These are phyloP conservation scores for Candida krabiensis DNA, from an alignment of 805 yeast genomes.

Conservation along the genomic window DNA sequence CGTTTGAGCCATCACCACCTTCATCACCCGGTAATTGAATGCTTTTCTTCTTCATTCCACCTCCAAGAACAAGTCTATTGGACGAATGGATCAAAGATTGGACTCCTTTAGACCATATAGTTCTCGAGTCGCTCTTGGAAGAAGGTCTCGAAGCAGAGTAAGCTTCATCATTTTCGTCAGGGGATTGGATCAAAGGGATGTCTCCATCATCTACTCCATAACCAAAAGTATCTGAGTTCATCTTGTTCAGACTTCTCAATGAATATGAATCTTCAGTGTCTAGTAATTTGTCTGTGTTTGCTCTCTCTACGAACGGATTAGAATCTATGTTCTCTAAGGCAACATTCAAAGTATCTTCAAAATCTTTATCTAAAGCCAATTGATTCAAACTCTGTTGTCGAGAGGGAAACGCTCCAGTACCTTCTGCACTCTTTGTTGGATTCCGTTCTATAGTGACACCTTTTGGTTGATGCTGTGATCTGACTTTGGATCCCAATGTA, in stretches of 20 bases:
- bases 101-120: constrained; percentile 33
- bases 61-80: constrained; percentile 25
- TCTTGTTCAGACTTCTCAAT: constrained; percentile 30
- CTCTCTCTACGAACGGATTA: constrained; percentile 27
- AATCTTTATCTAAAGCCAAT: constrained; percentile 54
- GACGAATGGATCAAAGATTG: constrained; percentile 27
- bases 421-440: neutral
- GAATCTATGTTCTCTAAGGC: constrained; percentile 57
- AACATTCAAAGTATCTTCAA: constrained; percentile 64
- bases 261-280: constrained; percentile 28
- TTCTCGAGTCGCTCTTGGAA: constrained; percentile 21
- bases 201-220: constrained; percentile 24
- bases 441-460: constrained; percentile 2
- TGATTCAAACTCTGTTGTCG: constrained; percentile 35
- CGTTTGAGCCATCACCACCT: constrained; percentile 6
- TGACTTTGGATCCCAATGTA: neutral
- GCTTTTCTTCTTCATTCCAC: constrained; percentile 22
- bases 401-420: constrained; percentile 7
- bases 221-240: constrained; percentile 25
- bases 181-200: constrained; percentile 25
- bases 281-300: constrained; percentile 32
- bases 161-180: constrained; percentile 5
- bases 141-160: constrained; percentile 15
- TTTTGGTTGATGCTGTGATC: constrained; percentile 4
- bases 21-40: constrained; percentile 29